Evolutionary conservation across 371 early-diverging fungal genomes (phyloP).

Genomic region (Funneliformis caledonium): DNA sequence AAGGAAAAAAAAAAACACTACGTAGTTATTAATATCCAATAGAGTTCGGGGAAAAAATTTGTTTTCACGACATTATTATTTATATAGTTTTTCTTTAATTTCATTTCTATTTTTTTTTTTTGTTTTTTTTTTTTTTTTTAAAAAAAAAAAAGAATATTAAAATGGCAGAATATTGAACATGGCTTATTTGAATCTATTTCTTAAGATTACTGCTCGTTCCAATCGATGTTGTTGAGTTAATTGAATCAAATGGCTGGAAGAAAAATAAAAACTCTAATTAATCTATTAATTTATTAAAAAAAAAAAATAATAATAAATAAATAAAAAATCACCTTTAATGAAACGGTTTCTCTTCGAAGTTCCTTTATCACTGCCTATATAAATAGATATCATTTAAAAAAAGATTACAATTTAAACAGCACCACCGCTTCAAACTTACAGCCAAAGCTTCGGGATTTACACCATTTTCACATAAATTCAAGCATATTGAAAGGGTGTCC

Average conservation of each 20-base stretch:
- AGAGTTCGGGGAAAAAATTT: no score
- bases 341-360: slow-evolving; percentile 56
- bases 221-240: no score
- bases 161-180: no score
- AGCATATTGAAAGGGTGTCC: slow-evolving; percentile 71
- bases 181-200: no score
- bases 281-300: neutral
- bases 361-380: slow-evolving; percentile 68
- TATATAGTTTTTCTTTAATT: no score
- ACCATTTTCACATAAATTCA: slow-evolving; percentile 73
- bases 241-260: no score
- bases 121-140: no score
- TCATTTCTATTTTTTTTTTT: no score
- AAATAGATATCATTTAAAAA: neutral
- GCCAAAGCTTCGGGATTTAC: slow-evolving; percentile 88
- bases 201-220: no score
- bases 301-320: neutral
- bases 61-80: no score
- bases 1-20: neutral
- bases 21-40: neutral
- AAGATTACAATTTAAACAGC: neutral
- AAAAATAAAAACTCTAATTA: no score
- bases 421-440: slow-evolving; percentile 44
- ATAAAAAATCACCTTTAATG: slow-evolving; percentile 27
- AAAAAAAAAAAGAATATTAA: no score